A percentile compares a stretch with the other conserved stretches of the same genome.
Evolutionary conservation across 345 rosid species (phyloP).

Genomic region (Sisymbrium altissimum): DNA sequence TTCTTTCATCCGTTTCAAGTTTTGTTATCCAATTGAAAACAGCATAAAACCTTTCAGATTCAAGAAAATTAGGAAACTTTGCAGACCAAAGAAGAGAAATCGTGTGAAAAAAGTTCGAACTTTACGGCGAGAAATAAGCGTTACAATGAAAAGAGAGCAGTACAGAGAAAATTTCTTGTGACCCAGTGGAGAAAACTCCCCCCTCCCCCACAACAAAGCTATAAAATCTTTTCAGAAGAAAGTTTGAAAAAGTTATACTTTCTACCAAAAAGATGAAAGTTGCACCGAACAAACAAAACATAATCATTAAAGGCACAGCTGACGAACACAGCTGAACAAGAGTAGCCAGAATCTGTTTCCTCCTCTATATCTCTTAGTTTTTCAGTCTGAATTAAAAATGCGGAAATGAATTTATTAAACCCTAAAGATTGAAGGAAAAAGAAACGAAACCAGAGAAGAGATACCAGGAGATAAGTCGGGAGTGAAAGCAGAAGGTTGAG

Average conservation of each 20-base stretch:
- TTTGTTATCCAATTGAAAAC: neutral
- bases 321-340: neutral
- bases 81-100: neutral
- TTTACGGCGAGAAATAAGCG: slow-evolving; percentile 11
- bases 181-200: neutral
- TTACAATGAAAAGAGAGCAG: slow-evolving; percentile 7
- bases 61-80: slow-evolving; percentile 3
- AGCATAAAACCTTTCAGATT: neutral
- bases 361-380: neutral
- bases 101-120: slow-evolving; percentile 4
- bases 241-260: neutral
- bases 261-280: slow-evolving; percentile 18
- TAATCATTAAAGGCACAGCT: neutral
- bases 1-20: neutral
- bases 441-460: neutral
- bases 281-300: neutral
- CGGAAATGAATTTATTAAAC: neutral
- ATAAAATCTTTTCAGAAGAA: slow-evolving; percentile 10
- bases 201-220: slow-evolving; percentile 4
- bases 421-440: neutral
- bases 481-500: slow-evolving; percentile 49
- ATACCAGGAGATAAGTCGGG: slow-evolving; percentile 65
- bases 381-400: neutral
- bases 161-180: slow-evolving; percentile 11
- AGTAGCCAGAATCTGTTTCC: neutral